A percentile compares a stretch with the other conserved stretches of the same genome.
Conservation (phyloP, 495 filamentous ascomycete species). For the Pyrenopolyporus hunteri region DNA sequence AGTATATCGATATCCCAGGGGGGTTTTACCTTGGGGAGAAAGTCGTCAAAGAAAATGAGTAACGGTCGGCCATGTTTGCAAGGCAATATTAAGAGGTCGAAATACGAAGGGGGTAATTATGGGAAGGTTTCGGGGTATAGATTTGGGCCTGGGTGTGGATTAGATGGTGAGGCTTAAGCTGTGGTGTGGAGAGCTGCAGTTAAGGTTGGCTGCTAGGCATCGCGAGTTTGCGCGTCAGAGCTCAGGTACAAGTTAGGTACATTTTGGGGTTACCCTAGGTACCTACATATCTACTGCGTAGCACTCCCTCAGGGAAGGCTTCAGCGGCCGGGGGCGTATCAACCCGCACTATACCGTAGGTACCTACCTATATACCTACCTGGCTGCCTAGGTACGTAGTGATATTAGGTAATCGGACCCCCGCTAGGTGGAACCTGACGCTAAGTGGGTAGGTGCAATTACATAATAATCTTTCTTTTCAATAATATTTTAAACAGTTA, state of each 20-base stretch:
- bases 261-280: no score
- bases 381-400: not conserved
- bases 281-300: no score
- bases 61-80: constrained; percentile 88
- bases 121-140: constrained; percentile 1
- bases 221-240: constrained; percentile 41
- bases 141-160: constrained; percentile 12
- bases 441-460: no score
- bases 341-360: constrained; percentile 3
- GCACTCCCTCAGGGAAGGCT: constrained; percentile 1
- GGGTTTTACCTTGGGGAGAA: constrained; percentile 96
- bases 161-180: constrained; percentile 33
- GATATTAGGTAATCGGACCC: constrained; percentile 7
- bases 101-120: constrained; percentile 8
- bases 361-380: not conserved
- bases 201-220: constrained; percentile 38
- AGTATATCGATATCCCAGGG: constrained; percentile 15
- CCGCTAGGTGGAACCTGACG: no score
- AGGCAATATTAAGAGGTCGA: constrained; percentile 1
- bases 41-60: constrained; percentile 98
- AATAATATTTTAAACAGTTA: no score
- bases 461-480: no score
- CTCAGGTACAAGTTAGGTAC: constrained; percentile 18
- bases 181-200: constrained; percentile 35
- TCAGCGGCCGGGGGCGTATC: not conserved